These are phyloP conservation scores for Reticulascus tulasneorum DNA, from an alignment of 2,329 filamentous ascomycete genomes.

Conservation along the genomic window DNA sequence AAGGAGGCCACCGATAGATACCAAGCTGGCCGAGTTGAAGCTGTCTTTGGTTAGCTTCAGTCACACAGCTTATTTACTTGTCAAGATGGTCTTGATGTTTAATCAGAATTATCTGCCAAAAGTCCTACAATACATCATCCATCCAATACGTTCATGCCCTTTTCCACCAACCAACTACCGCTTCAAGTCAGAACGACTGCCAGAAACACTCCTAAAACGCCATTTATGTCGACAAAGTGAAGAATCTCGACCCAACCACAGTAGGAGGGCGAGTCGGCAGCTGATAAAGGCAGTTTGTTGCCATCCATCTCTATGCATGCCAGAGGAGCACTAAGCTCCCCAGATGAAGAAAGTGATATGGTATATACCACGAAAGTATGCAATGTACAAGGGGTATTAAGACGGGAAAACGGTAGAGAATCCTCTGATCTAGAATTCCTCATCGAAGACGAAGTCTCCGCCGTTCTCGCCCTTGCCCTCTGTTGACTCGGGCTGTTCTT, in stretches of 20 bases:
- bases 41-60: no score
- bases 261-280: no score
- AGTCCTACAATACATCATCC: constrained; percentile 10
- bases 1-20: no score
- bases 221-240: constrained; percentile 7
- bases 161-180: constrained; percentile 10
- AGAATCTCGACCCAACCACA: constrained; percentile 7
- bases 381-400: constrained; percentile 17
- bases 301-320: no score
- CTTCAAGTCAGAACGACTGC: constrained; percentile 8
- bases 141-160: constrained; percentile 12
- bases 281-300: no score
- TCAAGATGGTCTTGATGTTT: no score
- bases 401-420: constrained; percentile 13
- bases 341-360: constrained; percentile 19
- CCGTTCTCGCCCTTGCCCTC: constrained; percentile 55
- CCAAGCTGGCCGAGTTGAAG: no score
- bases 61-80: no score
- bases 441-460: constrained; percentile 88
- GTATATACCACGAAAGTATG: constrained; percentile 13
- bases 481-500: constrained; percentile 34
- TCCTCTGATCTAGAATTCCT: constrained; percentile 74
- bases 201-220: no score
- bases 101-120: constrained; percentile 8
- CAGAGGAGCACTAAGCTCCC: no score